These are phyloP conservation scores for Didymellaceae sp. DNA, from an alignment of 2,329 filamentous ascomycete genomes.

Conservation along the genomic window DNA sequence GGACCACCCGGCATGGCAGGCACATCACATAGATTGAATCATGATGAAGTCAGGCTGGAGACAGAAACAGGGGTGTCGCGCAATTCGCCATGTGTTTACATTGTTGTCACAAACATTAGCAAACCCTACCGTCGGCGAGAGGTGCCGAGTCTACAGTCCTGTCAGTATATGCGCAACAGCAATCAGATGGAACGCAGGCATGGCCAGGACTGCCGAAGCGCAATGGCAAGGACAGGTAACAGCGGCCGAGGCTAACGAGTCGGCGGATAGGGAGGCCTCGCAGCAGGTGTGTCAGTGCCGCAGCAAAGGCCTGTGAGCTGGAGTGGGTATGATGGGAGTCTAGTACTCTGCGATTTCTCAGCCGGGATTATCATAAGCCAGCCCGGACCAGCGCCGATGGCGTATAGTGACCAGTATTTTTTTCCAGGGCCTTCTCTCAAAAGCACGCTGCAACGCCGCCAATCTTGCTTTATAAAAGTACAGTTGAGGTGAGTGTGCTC, in stretches of 20 bases:
- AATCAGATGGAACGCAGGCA: not conserved
- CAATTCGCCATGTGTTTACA: not conserved
- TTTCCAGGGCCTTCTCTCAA: slow-evolving; percentile 12
- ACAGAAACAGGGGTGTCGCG: not conserved
- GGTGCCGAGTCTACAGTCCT: too few relatives aligned
- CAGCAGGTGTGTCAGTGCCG: slow-evolving; percentile 19
- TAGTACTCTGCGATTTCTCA: slow-evolving; percentile 23
- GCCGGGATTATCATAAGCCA: slow-evolving; percentile 20
- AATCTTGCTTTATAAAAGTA: slow-evolving; percentile 15
- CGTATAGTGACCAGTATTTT: slow-evolving; percentile 25
- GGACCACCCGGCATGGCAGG: slow-evolving; percentile 7
- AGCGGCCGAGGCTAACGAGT: slow-evolving; percentile 22
- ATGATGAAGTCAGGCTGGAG: not conserved
- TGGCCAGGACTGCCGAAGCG: not conserved
- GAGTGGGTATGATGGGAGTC: slow-evolving; percentile 19
- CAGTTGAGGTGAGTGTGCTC: slow-evolving; percentile 8
- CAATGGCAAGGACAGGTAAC: not conserved
- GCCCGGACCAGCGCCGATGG: slow-evolving; percentile 26
- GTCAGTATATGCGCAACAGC: too few relatives aligned
- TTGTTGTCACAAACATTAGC: not conserved
- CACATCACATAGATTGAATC: not conserved
- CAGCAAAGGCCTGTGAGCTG: slow-evolving; percentile 9
- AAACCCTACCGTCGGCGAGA: too few relatives aligned
- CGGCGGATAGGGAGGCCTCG: slow-evolving; percentile 11
- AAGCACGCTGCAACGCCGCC: slow-evolving; percentile 18